phyloP scores from a whole-genome alignment of 2,329 filamentous ascomycete genomes.

The Aspergillus pseudonomiae region DNA sequence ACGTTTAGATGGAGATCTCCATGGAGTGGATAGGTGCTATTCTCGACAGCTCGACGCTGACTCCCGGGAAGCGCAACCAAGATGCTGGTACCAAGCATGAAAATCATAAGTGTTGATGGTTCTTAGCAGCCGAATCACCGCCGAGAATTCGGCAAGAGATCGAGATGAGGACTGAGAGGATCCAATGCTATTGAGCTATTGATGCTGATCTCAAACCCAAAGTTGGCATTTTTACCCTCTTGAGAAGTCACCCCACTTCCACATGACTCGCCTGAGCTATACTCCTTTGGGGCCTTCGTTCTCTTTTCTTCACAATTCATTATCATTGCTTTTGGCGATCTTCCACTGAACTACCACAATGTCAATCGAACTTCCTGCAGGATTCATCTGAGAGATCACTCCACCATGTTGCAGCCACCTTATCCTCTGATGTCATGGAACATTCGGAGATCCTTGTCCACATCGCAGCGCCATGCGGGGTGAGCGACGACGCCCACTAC shows the following conservation, averaged over 20 bases:
- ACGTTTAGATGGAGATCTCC: not conserved
- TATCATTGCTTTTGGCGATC: not conserved
- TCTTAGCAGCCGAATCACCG: not conserved
- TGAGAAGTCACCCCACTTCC: conserved; percentile 4
- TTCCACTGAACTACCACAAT: not conserved
- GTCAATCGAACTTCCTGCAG: not conserved
- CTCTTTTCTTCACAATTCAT: not conserved
- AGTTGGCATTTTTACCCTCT: not conserved
- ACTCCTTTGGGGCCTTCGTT: not conserved
- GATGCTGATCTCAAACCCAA: conserved; percentile 9
- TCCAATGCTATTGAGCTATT: not conserved
- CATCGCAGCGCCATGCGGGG: conserved; percentile 42
- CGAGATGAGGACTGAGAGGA: not conserved
- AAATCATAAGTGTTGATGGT: not conserved
- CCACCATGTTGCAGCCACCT: conserved; percentile 7
- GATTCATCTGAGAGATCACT: not conserved
- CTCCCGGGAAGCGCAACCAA: not conserved
- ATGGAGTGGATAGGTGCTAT: not conserved
- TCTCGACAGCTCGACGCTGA: not conserved
- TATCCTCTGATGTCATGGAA: conserved; percentile 22
- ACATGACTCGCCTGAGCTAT: conserved; percentile 8
- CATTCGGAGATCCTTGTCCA: conserved; percentile 45
- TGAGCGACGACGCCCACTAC: conserved; percentile 43
- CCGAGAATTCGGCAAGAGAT: not conserved
- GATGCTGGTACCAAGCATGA: not conserved